phyloP scores from a whole-genome alignment of 148 eudicot genomes.

The Heliosperma pusillum region DNA sequence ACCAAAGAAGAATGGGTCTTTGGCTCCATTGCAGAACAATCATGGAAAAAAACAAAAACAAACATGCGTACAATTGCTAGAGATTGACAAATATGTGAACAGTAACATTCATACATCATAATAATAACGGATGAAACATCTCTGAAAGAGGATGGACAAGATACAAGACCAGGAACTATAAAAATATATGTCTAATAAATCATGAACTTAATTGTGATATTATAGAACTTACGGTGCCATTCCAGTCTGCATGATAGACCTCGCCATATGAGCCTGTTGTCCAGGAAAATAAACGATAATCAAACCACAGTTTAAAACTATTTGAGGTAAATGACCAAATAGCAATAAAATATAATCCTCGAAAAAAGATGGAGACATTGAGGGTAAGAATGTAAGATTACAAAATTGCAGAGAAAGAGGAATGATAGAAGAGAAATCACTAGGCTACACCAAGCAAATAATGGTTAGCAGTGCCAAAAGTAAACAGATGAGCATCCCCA shows the following conservation, averaged over 20 bases:
- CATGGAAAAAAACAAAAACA: background rate
- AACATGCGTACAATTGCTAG: background rate
- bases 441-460: constrained; percentile 2
- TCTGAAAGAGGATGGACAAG: background rate
- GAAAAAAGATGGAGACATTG: constrained; percentile 2
- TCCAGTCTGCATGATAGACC: constrained; percentile 98
- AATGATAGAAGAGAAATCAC: background rate
- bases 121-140: background rate
- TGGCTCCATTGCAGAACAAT: no score
- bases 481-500: constrained; percentile 11
- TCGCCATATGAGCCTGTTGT: constrained; percentile 90
- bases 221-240: constrained; percentile 76
- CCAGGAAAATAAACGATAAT: constrained; percentile 13
- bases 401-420: background rate
- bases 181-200: constrained; percentile 2
- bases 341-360: background rate
- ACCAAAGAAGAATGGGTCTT: background rate
- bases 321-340: constrained; percentile 1
- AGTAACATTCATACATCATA: background rate
- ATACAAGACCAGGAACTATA: background rate
- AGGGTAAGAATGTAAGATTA: background rate
- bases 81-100: background rate
- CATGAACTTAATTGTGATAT: background rate
- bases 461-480: constrained; percentile 1
- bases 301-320: background rate